phyloP scores from a whole-genome alignment of 2,329 filamentous ascomycete genomes.

The Cladosporium velox region DNA sequence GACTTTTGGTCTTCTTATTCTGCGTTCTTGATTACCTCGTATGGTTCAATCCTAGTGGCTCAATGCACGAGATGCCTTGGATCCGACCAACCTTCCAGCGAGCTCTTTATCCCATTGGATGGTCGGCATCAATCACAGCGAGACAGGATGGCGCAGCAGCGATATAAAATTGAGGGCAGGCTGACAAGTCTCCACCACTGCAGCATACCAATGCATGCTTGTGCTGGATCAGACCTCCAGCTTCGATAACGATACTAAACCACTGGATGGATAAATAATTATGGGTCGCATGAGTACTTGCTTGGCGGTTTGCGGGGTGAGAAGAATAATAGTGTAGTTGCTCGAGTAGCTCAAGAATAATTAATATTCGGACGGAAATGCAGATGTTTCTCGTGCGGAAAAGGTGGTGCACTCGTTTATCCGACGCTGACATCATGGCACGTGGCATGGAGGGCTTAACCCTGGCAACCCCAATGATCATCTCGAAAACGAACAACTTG shows the following conservation, averaged over 20 bases:
- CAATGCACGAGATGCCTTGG: neutral
- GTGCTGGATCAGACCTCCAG: neutral
- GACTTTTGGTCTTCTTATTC: neutral
- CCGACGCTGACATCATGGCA: neutral
- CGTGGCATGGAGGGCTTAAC: neutral
- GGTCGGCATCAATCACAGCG: neutral
- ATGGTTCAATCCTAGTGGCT: neutral
- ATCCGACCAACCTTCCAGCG: neutral
- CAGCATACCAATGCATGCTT: neutral
- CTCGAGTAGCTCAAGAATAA: neutral
- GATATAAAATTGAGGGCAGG: neutral
- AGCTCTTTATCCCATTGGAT: neutral
- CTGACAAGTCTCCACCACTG: neutral
- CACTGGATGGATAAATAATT: constrained; percentile 8
- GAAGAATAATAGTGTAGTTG: neutral
- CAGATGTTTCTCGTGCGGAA: neutral
- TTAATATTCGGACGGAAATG: neutral
- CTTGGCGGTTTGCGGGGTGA: constrained; percentile 2
- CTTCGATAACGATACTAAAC: neutral
- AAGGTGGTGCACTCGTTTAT: neutral
- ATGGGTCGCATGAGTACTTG: neutral
- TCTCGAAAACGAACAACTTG: neutral
- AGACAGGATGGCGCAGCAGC: neutral
- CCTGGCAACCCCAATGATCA: neutral
- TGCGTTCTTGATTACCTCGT: neutral